These are phyloP conservation scores for Neofusicoccum kwambonambiense DNA, from an alignment of 2,329 filamentous ascomycete species.

Conservation along the genomic window DNA sequence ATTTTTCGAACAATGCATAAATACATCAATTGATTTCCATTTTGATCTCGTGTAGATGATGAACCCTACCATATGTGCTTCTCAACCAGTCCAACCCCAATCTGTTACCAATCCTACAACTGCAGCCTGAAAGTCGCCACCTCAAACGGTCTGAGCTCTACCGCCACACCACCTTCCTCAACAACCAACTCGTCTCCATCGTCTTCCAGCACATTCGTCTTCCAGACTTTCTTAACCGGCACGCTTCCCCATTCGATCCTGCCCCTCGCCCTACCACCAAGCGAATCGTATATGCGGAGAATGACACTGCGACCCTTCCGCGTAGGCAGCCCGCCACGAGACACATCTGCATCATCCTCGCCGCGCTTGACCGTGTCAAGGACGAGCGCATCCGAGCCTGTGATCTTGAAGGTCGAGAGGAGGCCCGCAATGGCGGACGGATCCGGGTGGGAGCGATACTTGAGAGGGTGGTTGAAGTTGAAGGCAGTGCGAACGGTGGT, in stretches of 20 bases:
- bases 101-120: neutral
- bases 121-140: conserved; percentile 69
- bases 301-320: conserved; percentile 70
- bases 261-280: conserved; percentile 78
- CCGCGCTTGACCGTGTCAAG: conserved; percentile 91
- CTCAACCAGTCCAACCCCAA: too few species aligned
- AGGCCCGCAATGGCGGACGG: conserved; percentile 30
- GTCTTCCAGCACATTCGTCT: conserved; percentile 87
- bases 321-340: conserved; percentile 52
- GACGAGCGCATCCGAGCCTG: conserved; percentile 64
- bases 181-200: conserved; percentile 61
- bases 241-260: conserved; percentile 64
- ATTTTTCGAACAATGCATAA: too few species aligned
- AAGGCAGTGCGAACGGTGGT: conserved; percentile 79
- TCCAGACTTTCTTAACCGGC: conserved; percentile 73
- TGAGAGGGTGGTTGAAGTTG: conserved; percentile 84
- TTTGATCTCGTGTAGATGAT: too few species aligned
- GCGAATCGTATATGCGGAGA: conserved; percentile 79
- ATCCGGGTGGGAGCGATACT: conserved; percentile 46
- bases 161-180: conserved; percentile 42
- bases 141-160: conserved; percentile 73
- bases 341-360: conserved; percentile 56
- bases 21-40: too few species aligned
- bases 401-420: conserved; percentile 63
- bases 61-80: too few species aligned